These are phyloP conservation scores for Fusarium hainanense DNA, from an alignment of 2,329 filamentous ascomycete genomes.

Conservation along the genomic window DNA sequence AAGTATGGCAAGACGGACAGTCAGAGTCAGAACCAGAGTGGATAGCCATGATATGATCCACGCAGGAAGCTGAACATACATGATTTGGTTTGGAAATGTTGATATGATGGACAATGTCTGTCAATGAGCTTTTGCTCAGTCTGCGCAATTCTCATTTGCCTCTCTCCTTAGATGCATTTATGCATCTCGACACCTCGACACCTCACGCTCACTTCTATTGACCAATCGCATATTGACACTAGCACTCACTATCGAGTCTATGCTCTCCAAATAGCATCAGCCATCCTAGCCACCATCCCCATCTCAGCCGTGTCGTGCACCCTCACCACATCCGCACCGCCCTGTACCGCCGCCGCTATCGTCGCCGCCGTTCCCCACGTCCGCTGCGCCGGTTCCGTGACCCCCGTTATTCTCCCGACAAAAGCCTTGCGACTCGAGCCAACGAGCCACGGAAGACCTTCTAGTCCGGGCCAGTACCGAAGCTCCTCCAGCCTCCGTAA, in stretches of 20 bases:
- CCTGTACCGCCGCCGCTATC: constrained; percentile 84
- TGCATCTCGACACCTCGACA: not conserved
- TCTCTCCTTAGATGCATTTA: not conserved
- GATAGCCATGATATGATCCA: constrained; percentile 4
- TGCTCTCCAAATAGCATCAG: constrained; percentile 88
- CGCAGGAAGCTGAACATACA: not conserved
- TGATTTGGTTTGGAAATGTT: not conserved
- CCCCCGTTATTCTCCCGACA: constrained; percentile 83
- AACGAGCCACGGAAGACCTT: constrained; percentile 85
- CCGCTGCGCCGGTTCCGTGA: constrained; percentile 75
- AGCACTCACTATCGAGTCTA: constrained; percentile 22
- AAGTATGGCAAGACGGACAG: not conserved
- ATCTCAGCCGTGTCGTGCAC: constrained; percentile 94
- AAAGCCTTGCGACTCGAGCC: constrained; percentile 92
- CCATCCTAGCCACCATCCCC: constrained; percentile 84
- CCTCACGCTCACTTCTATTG: not conserved
- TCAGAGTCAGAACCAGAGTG: not conserved
- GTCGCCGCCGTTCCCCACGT: constrained; percentile 89
- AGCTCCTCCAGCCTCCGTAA: constrained; percentile 75
- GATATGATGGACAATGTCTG: not conserved
- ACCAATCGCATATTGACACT: not conserved
- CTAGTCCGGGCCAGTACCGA: constrained; percentile 70
- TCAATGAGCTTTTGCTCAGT: not conserved
- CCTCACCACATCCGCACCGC: constrained; percentile 89
- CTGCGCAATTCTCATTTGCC: not conserved